Base-by-base conservation (phyloP, 768 basidiomycete genomes). In the Lyophyllum semitale region DNA sequence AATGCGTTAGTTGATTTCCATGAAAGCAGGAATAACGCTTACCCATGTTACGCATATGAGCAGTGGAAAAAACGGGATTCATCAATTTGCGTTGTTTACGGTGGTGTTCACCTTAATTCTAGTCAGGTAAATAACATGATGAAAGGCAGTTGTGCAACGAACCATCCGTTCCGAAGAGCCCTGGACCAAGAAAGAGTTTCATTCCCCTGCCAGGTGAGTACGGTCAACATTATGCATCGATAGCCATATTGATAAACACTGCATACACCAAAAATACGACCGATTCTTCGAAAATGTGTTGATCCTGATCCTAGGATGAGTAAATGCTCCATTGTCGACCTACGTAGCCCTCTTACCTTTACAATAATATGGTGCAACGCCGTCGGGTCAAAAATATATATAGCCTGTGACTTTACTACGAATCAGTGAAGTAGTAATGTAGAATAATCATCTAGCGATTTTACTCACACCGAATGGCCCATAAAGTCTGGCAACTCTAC, bases 331-430 rank as follows among this genome's bases (percentile, higher is more conserved):
- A 26, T 15, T 12, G 17, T 26, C 29, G 4, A 15, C 5, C 18
- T 22, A 12, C 25, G n/a, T 20, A 7, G 9, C 53, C 8, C n/a
- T n/a, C n/a, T 12, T 5, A 59, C 63, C 59, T 75, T 76, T 43
- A 73, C 55, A 27, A 73, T 41, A 38, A 76, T 68, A 26, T 70
- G 68, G 18, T 75, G 68, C 27, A 75, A 44, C 0, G 73, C 72
- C 32, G 61, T 64, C 0, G 74, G 72, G 48, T 76, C 75, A 63
- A 41, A 63, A 25, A 74, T 65, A 51, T 69, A 72, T 0, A 76
- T 53, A 23, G 65, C 25, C 20, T 5, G 17, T n/a, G 60, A 22
- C 62, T 63, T 37, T 62, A 59, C 71, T 73, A 44, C n/a, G n/a
- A 9, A 15, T 41, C 37, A 38, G 43, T 25, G 18, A 38, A 12